Conservation (phyloP, 1,139 yeast species). For the Saccharomyces hybrid region DNA sequence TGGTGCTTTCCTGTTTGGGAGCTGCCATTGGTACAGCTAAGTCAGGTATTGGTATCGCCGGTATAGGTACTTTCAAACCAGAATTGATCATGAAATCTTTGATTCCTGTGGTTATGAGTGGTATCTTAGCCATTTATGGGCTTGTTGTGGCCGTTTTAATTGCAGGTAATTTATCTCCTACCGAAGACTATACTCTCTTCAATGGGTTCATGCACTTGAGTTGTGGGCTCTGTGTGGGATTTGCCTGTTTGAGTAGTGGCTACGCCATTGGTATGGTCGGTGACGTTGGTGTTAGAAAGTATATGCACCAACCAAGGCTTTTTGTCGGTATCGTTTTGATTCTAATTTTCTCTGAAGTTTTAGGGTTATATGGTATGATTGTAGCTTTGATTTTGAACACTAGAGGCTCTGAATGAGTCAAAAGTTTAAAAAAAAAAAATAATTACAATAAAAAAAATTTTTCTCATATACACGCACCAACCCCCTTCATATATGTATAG, state of each 20-base stretch:
- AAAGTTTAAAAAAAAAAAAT: background rate
- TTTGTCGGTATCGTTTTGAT: slow-evolving; percentile 91
- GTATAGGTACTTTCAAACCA: slow-evolving; percentile 81
- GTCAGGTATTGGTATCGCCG: slow-evolving; percentile 94
- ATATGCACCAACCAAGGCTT: slow-evolving; percentile 92
- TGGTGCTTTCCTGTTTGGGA: slow-evolving; percentile 85
- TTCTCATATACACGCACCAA: background rate
- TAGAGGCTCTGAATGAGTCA: slow-evolving; percentile 53
- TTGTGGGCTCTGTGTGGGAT: slow-evolving; percentile 92
- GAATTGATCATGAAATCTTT: slow-evolving; percentile 76
- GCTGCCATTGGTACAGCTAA: slow-evolving; percentile 99
- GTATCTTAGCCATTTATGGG: slow-evolving; percentile 94
- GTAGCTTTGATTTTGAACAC: slow-evolving; percentile 87
- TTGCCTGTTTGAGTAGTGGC: slow-evolving; percentile 95
- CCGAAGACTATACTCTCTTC: slow-evolving; percentile 71
- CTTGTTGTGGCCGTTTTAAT: slow-evolving; percentile 91
- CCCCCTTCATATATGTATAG: background rate
- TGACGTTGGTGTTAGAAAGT: slow-evolving; percentile 96
- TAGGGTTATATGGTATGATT: slow-evolving; percentile 93
- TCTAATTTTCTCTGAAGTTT: slow-evolving; percentile 95
- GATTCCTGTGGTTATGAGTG: slow-evolving; percentile 96
- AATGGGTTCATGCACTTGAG: slow-evolving; percentile 97
- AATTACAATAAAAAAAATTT: slow-evolving; percentile 1
- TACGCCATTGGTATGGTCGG: slow-evolving; percentile 99
- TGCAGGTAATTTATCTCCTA: slow-evolving; percentile 84